phyloP scores from a whole-genome alignment of 306 rosid species.

The Vachellia pachyceras region DNA sequence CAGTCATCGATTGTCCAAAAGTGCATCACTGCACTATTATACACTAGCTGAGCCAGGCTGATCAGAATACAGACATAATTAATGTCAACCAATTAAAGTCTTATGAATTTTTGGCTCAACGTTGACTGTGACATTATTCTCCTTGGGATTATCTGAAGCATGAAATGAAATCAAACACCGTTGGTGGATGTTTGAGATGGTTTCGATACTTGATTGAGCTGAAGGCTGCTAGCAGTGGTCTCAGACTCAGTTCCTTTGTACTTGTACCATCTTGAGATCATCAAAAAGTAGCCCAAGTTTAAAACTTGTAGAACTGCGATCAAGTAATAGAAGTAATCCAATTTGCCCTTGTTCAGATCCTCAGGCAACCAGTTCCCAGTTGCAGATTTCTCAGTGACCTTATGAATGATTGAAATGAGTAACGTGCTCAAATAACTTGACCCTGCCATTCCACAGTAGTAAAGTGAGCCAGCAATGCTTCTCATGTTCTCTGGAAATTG shows the following conservation, averaged over 20 bases:
- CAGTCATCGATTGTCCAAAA: neutral
- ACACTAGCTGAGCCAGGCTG: no score
- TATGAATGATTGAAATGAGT: conserved; percentile 61
- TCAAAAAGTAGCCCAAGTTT: conserved; percentile 64
- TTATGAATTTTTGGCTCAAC: no score
- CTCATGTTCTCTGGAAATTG: no score
- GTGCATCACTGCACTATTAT: neutral
- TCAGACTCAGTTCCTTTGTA: conserved; percentile 54
- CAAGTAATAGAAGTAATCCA: conserved; percentile 68
- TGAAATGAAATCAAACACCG: conserved; percentile 43
- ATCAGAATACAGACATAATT: no score
- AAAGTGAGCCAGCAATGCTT: conserved; percentile 75
- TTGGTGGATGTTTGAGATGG: conserved; percentile 30
- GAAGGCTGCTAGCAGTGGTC: conserved; percentile 29
- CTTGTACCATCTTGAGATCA: conserved; percentile 66
- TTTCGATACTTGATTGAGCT: conserved; percentile 39
- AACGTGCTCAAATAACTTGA: conserved; percentile 68
- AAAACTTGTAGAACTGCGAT: conserved; percentile 53
- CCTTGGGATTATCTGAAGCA: neutral
- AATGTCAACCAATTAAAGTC: no score
- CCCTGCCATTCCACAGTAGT: conserved; percentile 66
- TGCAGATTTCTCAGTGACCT: conserved; percentile 41
- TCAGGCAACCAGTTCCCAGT: conserved; percentile 77
- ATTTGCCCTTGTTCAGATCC: no score
- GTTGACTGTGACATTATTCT: no score